Conservation (phyloP, 2,329 filamentous ascomycete genomes). For the Dactylellina leptospora region DNA sequence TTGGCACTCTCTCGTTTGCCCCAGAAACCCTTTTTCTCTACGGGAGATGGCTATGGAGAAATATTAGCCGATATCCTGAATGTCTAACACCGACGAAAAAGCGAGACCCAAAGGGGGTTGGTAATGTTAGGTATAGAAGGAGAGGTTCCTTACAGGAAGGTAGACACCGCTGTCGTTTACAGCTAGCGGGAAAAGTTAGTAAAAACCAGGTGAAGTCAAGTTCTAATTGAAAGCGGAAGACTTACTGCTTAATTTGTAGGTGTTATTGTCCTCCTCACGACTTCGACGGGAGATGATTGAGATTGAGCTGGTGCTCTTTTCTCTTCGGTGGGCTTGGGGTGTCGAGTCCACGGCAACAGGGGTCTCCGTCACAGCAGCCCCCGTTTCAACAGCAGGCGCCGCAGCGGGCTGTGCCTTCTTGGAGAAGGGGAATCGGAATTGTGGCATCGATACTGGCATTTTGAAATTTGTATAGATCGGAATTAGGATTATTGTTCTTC, state of each 20-base stretch:
- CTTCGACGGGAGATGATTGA: conserved; percentile 44
- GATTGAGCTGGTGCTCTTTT: conserved; percentile 43
- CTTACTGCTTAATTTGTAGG: conserved; percentile 57
- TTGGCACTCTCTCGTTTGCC: conserved; percentile 64
- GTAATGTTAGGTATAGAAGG: not conserved
- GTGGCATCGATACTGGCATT: conserved; percentile 51
- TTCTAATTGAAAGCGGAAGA: not conserved
- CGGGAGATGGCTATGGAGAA: conserved; percentile 76
- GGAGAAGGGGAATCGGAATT: conserved; percentile 52
- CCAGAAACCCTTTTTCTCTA: conserved; percentile 85
- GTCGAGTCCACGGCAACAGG: conserved; percentile 24
- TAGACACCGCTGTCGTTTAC: conserved; percentile 96
- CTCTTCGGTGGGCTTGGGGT: conserved; percentile 36
- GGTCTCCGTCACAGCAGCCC: conserved; percentile 4
- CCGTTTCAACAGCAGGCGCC: not conserved
- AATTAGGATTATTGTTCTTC: not conserved
- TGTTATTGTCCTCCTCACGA: conserved; percentile 54
- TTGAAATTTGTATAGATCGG: conserved; percentile 2
- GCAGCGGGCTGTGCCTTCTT: conserved; percentile 25
- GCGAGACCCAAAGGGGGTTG: not conserved
- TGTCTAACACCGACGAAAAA: not conserved
- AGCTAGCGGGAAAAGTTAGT: conserved; percentile 67
- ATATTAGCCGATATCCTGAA: conserved; percentile 14
- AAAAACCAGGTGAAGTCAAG: conserved; percentile 57
- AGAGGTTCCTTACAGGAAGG: conserved; percentile 74